phyloP scores from a whole-genome alignment of 148 eudicot species.

The Agrostemma githago region DNA sequence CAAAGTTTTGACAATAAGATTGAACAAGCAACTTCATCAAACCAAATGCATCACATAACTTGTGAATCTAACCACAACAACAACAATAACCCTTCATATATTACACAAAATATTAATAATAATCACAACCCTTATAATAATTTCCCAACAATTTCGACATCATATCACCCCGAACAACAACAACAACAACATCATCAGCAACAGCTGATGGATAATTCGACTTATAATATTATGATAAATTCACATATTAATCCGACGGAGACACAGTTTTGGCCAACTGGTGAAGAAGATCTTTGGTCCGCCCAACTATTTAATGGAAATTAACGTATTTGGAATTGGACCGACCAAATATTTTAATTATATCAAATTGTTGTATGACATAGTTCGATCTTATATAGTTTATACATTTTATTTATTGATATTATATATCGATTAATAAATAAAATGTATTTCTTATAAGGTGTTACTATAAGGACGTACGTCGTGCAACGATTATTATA shows the following conservation, averaged over 20 bases:
- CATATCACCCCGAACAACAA: conserved; percentile 7
- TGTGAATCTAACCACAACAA: background rate
- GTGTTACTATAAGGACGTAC: background rate
- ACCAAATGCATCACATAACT: conserved; percentile 28
- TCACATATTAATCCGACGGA: conserved; percentile 30
- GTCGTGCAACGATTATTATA: background rate
- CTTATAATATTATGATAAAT: conserved; percentile 8
- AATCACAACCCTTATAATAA: background rate
- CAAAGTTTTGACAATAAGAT: conserved; percentile 16
- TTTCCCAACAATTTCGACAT: conserved; percentile 3
- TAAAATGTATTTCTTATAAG: background rate
- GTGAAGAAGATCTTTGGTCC: conserved; percentile 71
- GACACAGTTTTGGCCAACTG: conserved; percentile 43
- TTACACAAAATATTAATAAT: background rate
- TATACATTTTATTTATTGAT: background rate
- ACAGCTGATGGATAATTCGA: background rate
- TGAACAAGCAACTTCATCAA: conserved; percentile 27
- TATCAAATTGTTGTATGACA: too few relatives aligned
- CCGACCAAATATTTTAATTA: too few relatives aligned
- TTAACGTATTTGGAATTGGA: background rate
- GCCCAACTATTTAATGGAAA: conserved; percentile 48
- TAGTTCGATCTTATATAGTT: too few relatives aligned
- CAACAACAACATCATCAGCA: background rate
- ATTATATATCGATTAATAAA: too few relatives aligned
- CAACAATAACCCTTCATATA: conserved; percentile 15